Base-by-base conservation (phyloP, 352 stramenopile genomes). In the Pythium dissotocum region DNA sequence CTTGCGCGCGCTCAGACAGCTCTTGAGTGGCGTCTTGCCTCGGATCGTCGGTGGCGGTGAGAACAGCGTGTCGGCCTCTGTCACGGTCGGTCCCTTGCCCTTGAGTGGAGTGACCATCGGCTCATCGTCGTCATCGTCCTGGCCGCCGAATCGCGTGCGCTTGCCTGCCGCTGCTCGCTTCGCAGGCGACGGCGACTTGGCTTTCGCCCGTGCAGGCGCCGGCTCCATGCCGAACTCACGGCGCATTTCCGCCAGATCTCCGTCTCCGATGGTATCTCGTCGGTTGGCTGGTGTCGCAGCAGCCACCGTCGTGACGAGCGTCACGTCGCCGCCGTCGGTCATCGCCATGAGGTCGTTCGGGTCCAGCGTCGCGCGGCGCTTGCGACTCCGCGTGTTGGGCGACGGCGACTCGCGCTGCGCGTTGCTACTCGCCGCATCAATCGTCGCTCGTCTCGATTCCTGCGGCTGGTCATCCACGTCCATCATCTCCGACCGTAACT, bases 1-100 rank as follows among this genome's bases (percentile, higher is more conserved):
- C 63, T 96, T 96, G 46, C 79, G 76, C 2, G 85, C 88, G 61
- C 88, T 96, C 46, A 95, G 57, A 26, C 90, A 93, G 28, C 85
- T 82, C 51, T 90, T 91, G 13, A 94, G 60, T 30, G 85, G 84
- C 14, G 82, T 89, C 65, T 80, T 79, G 21, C 71, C 57, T 16
- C 53, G 42, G 14, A 65, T 56, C 1, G 67, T 73, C 3, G 71
- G 67, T 30, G 67, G 68, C 32, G 55, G 63, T 14, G 48, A 72
- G 21, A 67, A 67, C 0, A 62, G 63, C 49, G 16, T 42, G 67
- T 75, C 68, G 9, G 44, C 44, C 12, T 48, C 40, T 28, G 40
- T 46, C 18, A 40, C 26, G 9, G 30, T 28, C 33, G 52, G 56
- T 10, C 6, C 26, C 33, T 57, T 65, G 14, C 2, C 12, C 59